Evolutionary conservation across 345 rosid genomes (phyloP).

Genomic region (Hibiscus trionum): DNA sequence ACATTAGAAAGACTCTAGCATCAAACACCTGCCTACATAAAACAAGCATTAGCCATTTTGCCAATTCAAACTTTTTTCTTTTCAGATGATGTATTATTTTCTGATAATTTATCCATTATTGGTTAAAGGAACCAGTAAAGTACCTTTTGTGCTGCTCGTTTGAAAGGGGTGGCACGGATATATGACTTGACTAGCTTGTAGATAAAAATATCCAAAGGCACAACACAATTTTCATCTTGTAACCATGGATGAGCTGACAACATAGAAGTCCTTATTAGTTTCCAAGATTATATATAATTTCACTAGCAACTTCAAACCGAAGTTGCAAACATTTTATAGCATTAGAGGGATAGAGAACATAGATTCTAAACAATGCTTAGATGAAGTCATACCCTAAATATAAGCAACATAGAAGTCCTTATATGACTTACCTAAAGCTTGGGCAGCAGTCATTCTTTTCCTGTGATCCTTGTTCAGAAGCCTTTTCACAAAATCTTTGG

Average conservation of each 20-base stretch:
- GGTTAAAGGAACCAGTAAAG: constrained; percentile 6
- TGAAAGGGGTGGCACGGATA: constrained; percentile 65
- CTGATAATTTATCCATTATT: neutral
- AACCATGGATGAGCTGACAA: constrained; percentile 92
- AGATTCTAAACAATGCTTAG: neutral
- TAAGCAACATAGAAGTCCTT: too few relatives aligned
- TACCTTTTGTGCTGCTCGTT: constrained; percentile 84
- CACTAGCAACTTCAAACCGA: neutral
- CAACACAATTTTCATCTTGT: constrained; percentile 40
- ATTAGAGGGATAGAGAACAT: neutral
- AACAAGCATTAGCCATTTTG: neutral
- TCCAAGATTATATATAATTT: neutral
- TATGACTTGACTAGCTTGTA: constrained; percentile 75
- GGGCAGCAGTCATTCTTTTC: constrained; percentile 96
- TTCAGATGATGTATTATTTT: neutral
- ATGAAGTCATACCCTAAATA: neutral
- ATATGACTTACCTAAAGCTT: constrained; percentile 66
- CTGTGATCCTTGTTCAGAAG: constrained; percentile 91
- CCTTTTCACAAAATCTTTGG: constrained; percentile 85
- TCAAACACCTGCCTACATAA: neutral
- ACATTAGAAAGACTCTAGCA: neutral
- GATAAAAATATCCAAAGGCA: constrained; percentile 72
- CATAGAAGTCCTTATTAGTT: constrained; percentile 9
- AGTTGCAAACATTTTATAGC: neutral
- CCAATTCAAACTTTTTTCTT: neutral